phyloP scores from a whole-genome alignment of 768 basidiomycete genomes.

The Pleurotus citrinopileatus region DNA sequence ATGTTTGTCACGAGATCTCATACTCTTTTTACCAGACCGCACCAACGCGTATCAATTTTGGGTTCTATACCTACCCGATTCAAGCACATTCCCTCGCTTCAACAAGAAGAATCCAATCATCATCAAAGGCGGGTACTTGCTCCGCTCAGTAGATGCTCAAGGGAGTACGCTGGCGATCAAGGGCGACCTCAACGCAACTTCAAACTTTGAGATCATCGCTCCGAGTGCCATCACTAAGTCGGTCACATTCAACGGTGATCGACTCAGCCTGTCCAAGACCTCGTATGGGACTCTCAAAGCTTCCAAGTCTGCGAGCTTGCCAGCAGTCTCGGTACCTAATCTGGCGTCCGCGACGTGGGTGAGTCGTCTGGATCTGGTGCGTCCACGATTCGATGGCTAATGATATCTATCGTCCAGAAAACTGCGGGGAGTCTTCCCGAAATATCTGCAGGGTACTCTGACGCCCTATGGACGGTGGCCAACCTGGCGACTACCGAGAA shows the following conservation, averaged over 20 bases:
- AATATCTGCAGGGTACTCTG: slow-evolving; percentile 35
- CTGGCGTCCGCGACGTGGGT: slow-evolving; percentile 36
- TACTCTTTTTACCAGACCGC: slow-evolving; percentile 32
- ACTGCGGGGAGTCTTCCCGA: slow-evolving; percentile 41
- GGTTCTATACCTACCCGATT: slow-evolving; percentile 41
- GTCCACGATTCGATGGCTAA: neutral
- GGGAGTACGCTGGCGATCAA: slow-evolving; percentile 36
- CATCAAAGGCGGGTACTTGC: slow-evolving; percentile 46
- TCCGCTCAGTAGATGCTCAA: slow-evolving; percentile 35
- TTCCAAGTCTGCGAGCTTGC: slow-evolving; percentile 26
- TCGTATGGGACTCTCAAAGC: slow-evolving; percentile 39
- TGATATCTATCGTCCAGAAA: slow-evolving; percentile 25
- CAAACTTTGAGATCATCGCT: slow-evolving; percentile 45
- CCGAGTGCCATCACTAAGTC: slow-evolving; percentile 34
- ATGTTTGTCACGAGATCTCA: neutral
- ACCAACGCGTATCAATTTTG: slow-evolving; percentile 49
- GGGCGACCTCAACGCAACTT: slow-evolving; percentile 42
- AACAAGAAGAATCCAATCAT: slow-evolving; percentile 41
- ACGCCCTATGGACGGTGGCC: slow-evolving; percentile 41
- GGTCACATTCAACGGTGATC: slow-evolving; percentile 41
- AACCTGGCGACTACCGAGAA: slow-evolving; percentile 39
- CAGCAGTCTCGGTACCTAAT: slow-evolving; percentile 31
- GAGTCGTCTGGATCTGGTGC: too few species aligned
- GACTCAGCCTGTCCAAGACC: slow-evolving; percentile 31
- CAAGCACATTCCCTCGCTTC: slow-evolving; percentile 32